phyloP scores from a whole-genome alignment of 1,139 yeast species.

The Pichia sp. region DNA sequence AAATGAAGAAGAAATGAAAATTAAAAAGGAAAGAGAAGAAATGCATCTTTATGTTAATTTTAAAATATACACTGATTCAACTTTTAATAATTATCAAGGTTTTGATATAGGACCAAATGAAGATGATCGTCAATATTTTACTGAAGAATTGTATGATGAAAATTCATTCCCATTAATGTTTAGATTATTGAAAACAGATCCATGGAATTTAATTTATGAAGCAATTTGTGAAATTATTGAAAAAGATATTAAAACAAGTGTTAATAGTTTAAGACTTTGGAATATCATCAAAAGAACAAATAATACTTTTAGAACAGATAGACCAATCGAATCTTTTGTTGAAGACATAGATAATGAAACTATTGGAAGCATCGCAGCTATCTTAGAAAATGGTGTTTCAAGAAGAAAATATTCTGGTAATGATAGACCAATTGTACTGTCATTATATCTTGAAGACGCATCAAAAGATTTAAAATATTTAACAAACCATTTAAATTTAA shows the following conservation, averaged over 20 bases:
- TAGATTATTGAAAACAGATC: constrained; percentile 54
- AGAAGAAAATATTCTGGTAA: constrained; percentile 15
- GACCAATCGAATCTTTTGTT: constrained; percentile 36
- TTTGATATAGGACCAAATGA: constrained; percentile 72
- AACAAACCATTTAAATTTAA: constrained; percentile 4
- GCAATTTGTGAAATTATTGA: constrained; percentile 44
- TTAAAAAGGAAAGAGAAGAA: constrained; percentile 65
- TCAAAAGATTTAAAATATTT: constrained; percentile 17
- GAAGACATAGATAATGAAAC: constrained; percentile 28
- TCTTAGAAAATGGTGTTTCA: constrained; percentile 16
- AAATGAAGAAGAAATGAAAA: constrained; percentile 45
- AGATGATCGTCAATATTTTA: constrained; percentile 39
- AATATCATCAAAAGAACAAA: constrained; percentile 65
- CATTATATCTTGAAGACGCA: constrained; percentile 26
- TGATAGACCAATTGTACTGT: constrained; percentile 17
- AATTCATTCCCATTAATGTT: constrained; percentile 46
- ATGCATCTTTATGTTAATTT: constrained; percentile 67
- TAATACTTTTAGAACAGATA: constrained; percentile 63
- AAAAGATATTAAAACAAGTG: constrained; percentile 28
- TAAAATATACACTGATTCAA: constrained; percentile 42
- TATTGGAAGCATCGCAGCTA: constrained; percentile 24
- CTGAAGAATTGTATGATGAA: constrained; percentile 41
- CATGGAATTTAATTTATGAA: constrained; percentile 37
- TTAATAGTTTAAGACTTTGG: constrained; percentile 51
- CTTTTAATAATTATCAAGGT: constrained; percentile 59